Evolutionary conservation across 192 early-diverging fungal genomes (phyloP), one percentile per base, ranked within the genome.

Genomic region (Coemansia aciculifera): DNA sequence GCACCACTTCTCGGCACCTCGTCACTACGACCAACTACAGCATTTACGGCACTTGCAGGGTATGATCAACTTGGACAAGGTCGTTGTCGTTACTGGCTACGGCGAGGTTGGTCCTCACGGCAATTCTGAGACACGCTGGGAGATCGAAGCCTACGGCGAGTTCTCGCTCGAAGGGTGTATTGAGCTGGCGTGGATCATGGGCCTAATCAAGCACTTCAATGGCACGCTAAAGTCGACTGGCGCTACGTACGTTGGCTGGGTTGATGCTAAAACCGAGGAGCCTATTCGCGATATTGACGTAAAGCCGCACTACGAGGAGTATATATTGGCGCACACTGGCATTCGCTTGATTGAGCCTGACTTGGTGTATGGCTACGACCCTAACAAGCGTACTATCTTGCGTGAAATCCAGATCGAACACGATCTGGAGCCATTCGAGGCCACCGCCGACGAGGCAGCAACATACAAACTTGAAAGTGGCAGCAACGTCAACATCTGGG

Each of bases 151-250:
- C 44, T 81, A 86, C 59, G 94, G 94, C 67, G 66, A 80, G 67
- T 49, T 80, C 15, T 64, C 78, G 1, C 38, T 66, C 2, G 78
- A 70, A 11, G 78, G 96, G 17, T 95, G 92, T 75, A 94, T 98
- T 69, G 96, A 98, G 79, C 90, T 98, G 89, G 94, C 96, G 8
- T 95, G 96, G 94, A 92, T 98, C 80, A 96, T 98, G 96, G 94
- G 94, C 46, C 90, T 90, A 65, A 94, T 98, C 83, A 92, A 89
- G 76, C 94, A 94, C 74, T 87, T 90, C 83, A 90, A 90, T 88
- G 63, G 71, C 3, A 2, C 23, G 21, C 63, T 68, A 7, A 19
- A 43, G 38, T 37, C 27, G 3, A 67, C 60, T 10, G 63, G 66
- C 9, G 24, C 64, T 6, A 24, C 17, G 19, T 72, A 80, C 31